Percentiles rank a stretch among this genome's conserved stretches.
These are phyloP conservation scores for Globisporangium irregulare DNA, from an alignment of 352 stramenopile species.

Conservation along the genomic window DNA sequence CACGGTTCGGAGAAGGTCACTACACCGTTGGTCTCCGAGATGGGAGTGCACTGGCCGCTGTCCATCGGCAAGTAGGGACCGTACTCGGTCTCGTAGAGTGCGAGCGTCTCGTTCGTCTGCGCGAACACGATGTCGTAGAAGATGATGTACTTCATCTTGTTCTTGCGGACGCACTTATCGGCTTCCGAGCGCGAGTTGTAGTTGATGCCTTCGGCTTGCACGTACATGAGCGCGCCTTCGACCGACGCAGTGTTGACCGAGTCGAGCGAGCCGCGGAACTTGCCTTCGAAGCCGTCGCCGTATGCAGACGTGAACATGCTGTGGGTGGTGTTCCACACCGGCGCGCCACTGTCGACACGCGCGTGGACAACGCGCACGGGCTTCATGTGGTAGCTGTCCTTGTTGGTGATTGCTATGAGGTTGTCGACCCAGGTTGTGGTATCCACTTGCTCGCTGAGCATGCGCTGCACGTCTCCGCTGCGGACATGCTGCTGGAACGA, in stretches of 20 bases:
- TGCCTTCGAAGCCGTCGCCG: conserved; percentile 25
- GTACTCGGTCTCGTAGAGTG: conserved; percentile 70
- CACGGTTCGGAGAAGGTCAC: conserved; percentile 49
- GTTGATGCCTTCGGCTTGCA: conserved; percentile 55
- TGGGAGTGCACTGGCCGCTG: conserved; percentile 54
- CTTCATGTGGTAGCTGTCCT: conserved; percentile 51
- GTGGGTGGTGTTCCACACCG: conserved; percentile 38
- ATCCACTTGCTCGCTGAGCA: conserved; percentile 8
- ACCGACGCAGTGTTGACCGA: conserved; percentile 42
- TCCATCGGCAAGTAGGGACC: conserved; percentile 69
- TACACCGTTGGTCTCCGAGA: conserved; percentile 21
- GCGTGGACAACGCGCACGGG: conserved; percentile 60
- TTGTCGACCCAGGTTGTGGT: conserved; percentile 13
- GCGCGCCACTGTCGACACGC: conserved; percentile 54
- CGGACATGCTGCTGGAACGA: conserved; percentile 1
- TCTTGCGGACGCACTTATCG: conserved; percentile 49
- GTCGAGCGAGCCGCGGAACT: conserved; percentile 36
- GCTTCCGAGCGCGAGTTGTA: conserved; percentile 25
- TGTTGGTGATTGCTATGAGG: conserved; percentile 30
- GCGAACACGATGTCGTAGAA: conserved; percentile 79
- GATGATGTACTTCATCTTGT: conserved; percentile 75
- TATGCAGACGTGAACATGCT: conserved; percentile 42
- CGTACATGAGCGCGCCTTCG: conserved; percentile 48
- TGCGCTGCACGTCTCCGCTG: conserved; percentile 8
- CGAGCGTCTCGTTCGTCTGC: conserved; percentile 77